Percentiles rank a stretch among this genome's conserved stretches.
Evolutionary conservation across 2,329 filamentous ascomycete genomes (phyloP).

Genomic region (Alternaria solani): DNA sequence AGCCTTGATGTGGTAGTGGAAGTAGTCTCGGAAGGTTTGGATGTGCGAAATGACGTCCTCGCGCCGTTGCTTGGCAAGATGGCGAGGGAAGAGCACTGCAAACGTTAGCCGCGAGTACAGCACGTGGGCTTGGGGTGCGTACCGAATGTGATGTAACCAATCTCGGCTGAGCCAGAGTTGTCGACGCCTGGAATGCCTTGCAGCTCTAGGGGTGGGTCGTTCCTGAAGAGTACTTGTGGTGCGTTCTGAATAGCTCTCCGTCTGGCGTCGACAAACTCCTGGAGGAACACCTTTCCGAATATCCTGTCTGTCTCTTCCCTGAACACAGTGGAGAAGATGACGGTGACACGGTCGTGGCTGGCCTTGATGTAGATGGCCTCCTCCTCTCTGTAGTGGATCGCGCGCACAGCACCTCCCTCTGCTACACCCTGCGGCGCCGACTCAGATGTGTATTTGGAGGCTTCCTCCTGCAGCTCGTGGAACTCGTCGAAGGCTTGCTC

Average conservation of each 20-base stretch:
- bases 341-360: conserved; percentile 94
- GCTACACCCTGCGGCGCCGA: conserved; percentile 88
- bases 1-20: conserved; percentile 99
- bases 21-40: conserved; percentile 99
- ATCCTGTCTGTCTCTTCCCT: conserved; percentile 96
- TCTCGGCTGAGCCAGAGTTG: conserved; percentile 75
- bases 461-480: conserved; percentile 83
- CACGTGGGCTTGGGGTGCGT: conserved; percentile 45
- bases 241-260: conserved; percentile 97
- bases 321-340: conserved; percentile 99
- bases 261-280: conserved; percentile 95
- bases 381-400: conserved; percentile 98
- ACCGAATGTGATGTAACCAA: conserved; percentile 99
- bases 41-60: conserved; percentile 98
- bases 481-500: conserved; percentile 96
- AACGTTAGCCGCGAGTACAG: conserved; percentile 23
- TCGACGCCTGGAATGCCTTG: conserved; percentile 86
- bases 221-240: conserved; percentile 94
- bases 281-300: conserved; percentile 95
- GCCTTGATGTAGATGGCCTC: conserved; percentile 99
- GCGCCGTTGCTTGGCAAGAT: conserved; percentile 88
- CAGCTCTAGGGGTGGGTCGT: conserved; percentile 91
- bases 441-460: conserved; percentile 91
- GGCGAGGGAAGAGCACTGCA: conserved; percentile 90
- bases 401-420: conserved; percentile 92